These are phyloP conservation scores for Globisporangium rhizosaccharum DNA, from an alignment of 352 stramenopile genomes.

Conservation along the genomic window DNA sequence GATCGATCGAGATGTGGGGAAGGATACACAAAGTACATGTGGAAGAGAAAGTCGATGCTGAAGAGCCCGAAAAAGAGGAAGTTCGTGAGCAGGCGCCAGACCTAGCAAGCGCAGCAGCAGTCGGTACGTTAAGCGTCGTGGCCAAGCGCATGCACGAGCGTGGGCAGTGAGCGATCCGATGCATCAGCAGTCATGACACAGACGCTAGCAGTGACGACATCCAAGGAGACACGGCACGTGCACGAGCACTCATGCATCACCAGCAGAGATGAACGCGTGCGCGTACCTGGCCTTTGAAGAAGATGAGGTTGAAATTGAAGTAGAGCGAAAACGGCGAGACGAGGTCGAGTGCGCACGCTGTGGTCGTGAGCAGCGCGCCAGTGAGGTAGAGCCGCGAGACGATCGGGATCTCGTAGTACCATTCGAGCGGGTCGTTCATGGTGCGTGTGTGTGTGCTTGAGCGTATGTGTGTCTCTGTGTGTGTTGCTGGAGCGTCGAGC, in stretches of 20 bases:
- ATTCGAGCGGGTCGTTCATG: constrained; percentile 89
- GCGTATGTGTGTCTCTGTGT: background rate
- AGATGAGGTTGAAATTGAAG: constrained; percentile 95
- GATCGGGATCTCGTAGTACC: constrained; percentile 99
- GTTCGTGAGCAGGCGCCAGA: constrained; percentile 96
- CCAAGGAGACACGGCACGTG: background rate
- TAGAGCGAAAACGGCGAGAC: constrained; percentile 96
- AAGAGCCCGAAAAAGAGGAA: constrained; percentile 99
- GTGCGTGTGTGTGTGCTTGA: constrained; percentile 4
- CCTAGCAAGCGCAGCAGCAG: constrained; percentile 23
- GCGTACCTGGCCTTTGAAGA: constrained; percentile 93
- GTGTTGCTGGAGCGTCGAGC: background rate
- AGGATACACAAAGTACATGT: constrained; percentile 99
- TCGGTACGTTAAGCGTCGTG: background rate
- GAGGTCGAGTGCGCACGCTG: constrained; percentile 94
- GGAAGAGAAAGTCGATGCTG: constrained; percentile 98
- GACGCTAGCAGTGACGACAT: too few relatives aligned
- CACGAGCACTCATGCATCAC: background rate
- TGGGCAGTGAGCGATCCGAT: background rate
- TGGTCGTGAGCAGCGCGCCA: constrained; percentile 95
- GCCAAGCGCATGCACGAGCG: background rate
- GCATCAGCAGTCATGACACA: background rate
- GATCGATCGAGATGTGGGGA: constrained; percentile 22
- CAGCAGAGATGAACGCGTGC: background rate
- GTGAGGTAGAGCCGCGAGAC: constrained; percentile 98